These are phyloP conservation scores for Tuber melanosporum DNA, from an alignment of 495 filamentous ascomycete species.

Conservation along the genomic window DNA sequence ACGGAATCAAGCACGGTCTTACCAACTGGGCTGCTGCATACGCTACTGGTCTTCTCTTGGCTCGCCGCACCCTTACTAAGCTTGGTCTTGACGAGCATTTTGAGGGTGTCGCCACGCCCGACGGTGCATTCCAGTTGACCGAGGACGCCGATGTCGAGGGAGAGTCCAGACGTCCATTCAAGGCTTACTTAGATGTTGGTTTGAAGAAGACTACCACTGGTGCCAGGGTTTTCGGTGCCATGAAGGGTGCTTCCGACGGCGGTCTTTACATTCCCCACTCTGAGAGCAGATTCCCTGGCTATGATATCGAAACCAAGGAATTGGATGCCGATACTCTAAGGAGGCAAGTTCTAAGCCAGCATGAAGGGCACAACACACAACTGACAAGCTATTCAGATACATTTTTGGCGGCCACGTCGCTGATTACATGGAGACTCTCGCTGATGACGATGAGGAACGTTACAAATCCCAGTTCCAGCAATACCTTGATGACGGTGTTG, in stretches of 20 bases:
- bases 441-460: slow-evolving; percentile 99
- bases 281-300: slow-evolving; percentile 98
- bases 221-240: slow-evolving; percentile 96
- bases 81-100: slow-evolving; percentile 88
- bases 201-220: slow-evolving; percentile 93
- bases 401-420: slow-evolving; percentile 97
- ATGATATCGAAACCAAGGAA: slow-evolving; percentile 91
- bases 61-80: slow-evolving; percentile 93
- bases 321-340: slow-evolving; percentile 92
- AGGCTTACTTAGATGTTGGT: slow-evolving; percentile 96
- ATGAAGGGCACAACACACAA: no score
- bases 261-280: slow-evolving; percentile 96
- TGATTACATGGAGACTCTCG: slow-evolving; percentile 99
- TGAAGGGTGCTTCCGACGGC: slow-evolving; percentile 99
- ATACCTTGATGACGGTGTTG: slow-evolving; percentile 93
- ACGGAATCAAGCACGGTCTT: slow-evolving; percentile 94
- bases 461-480: slow-evolving; percentile 95
- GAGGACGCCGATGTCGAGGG: slow-evolving; percentile 81
- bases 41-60: slow-evolving; percentile 89
- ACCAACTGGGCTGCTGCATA: slow-evolving; percentile 99
- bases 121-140: slow-evolving; percentile 89
- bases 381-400: slow-evolving; percentile 49
- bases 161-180: slow-evolving; percentile 90
- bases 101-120: slow-evolving; percentile 84
- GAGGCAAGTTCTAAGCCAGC: slow-evolving; percentile 49